Base-by-base conservation (phyloP, 2,329 filamentous ascomycete genomes). In the Fusarium azukiicola region DNA sequence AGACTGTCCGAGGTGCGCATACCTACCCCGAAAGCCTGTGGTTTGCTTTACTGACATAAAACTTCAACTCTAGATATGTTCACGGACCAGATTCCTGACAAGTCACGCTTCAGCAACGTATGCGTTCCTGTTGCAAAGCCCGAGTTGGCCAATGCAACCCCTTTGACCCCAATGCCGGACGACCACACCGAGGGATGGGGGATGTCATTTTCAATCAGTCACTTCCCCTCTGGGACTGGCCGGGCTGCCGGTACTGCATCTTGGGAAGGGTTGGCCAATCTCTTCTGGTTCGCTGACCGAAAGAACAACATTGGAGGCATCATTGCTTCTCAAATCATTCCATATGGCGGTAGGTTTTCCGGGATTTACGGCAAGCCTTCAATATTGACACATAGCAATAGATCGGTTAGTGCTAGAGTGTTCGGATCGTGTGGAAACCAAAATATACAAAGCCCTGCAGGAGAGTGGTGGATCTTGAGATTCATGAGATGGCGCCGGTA, bases 281-380 rank as follows among this genome's bases (percentile, higher is more conserved):
- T 66, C 11, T 66, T 66, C 27, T 66, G 63, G 63, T 66, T 66
- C 5, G 63, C 42, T 7, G 63, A 66, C 21, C 8, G 63, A 49
- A 66, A 66, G 44, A 66, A 66, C 1, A 66, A 66, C n/a, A 47
- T 66, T 49, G 63, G 63, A 2, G 44, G 42, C 2, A 49, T 66
- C 44, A 66, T 66, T 66, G 63, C 63, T 36, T 47, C 42, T n/a
- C 63, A 66, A 46, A 66, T 66, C 19, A 40, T 66, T 12, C 63
- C 63, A 2, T 66, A 66, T 17, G 42, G 63, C 6, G 42, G 63
- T 66, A 66, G 19, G 44, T 16, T 36, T 7, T 47, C 19, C 19
- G 12, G 6, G 3, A 0, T 27, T n/a, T 0, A 8, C 3, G 2
- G 4, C 8, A 9, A n/a, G 5, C 2, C 4, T n/a, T 17, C 13